A percentile compares a stretch with the other conserved stretches of the same genome.
These are phyloP conservation scores for Lepiota brunneoincarnata DNA, from an alignment of 768 basidiomycete species.

Conservation along the genomic window DNA sequence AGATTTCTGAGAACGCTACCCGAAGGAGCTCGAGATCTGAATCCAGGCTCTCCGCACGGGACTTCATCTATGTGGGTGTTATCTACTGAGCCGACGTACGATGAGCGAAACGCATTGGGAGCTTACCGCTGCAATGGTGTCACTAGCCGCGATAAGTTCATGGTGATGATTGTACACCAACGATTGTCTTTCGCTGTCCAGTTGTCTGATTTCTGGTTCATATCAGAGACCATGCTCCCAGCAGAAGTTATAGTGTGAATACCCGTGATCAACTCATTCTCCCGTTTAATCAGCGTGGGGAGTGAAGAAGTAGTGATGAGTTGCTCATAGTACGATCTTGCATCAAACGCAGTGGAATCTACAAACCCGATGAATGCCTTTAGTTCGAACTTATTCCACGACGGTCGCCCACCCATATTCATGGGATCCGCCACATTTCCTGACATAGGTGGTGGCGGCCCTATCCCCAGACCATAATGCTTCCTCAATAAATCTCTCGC, in stretches of 20 bases:
- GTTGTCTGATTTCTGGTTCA: conserved; percentile 72
- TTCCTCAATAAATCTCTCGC: conserved; percentile 80
- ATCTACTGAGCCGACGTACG: neutral
- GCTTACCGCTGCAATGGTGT: conserved; percentile 83
- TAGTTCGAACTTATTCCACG: neutral
- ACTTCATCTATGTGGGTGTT: conserved; percentile 78
- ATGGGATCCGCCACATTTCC: conserved; percentile 66
- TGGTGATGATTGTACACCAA: conserved; percentile 96
- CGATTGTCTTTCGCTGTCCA: conserved; percentile 87
- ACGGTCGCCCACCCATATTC: conserved; percentile 60
- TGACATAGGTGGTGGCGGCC: conserved; percentile 53
- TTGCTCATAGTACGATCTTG: conserved; percentile 82
- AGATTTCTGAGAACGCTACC: conserved; percentile 84
- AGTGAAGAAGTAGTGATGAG: conserved; percentile 80
- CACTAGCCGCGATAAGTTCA: conserved; percentile 90
- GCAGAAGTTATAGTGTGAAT: conserved; percentile 1
- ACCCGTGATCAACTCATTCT: conserved; percentile 82
- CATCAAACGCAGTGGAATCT: conserved; percentile 85
- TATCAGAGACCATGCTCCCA: neutral
- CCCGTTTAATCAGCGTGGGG: conserved; percentile 67
- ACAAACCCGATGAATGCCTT: neutral
- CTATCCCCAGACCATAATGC: conserved; percentile 84
- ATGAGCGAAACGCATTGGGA: neutral
- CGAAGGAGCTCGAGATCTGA: conserved; percentile 78
- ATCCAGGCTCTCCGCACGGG: conserved; percentile 82